Conservation (phyloP, 2,329 filamentous ascomycete species). For the Diaporthe eres region DNA sequence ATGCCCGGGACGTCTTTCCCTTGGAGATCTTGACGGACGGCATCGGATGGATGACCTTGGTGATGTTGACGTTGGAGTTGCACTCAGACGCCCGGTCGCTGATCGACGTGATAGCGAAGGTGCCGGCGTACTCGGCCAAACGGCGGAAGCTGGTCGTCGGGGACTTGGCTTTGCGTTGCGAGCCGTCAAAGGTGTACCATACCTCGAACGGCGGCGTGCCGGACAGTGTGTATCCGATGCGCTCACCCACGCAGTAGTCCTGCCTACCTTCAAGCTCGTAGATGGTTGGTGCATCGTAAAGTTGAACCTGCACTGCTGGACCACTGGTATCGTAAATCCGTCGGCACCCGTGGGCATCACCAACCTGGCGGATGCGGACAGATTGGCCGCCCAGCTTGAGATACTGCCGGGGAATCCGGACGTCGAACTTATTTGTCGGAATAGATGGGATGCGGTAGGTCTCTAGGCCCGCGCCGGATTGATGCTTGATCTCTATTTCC, state of each 20-base stretch:
- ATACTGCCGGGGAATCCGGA: slow-evolving; percentile 87
- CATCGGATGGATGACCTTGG: slow-evolving; percentile 90
- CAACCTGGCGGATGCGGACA: slow-evolving; percentile 89
- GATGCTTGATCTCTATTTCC: slow-evolving; percentile 94
- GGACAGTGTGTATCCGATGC: slow-evolving; percentile 90
- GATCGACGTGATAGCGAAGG: slow-evolving; percentile 88
- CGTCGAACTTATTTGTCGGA: slow-evolving; percentile 78
- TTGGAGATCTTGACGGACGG: slow-evolving; percentile 92
- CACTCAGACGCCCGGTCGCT: slow-evolving; percentile 92
- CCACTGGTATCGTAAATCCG: slow-evolving; percentile 79
- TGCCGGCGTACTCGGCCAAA: slow-evolving; percentile 90
- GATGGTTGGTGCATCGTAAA: slow-evolving; percentile 94
- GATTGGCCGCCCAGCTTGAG: slow-evolving; percentile 92
- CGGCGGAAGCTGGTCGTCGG: slow-evolving; percentile 89
- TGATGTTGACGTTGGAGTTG: slow-evolving; percentile 82
- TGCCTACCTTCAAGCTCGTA: slow-evolving; percentile 85
- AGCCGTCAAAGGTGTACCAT: slow-evolving; percentile 88
- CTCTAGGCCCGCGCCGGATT: slow-evolving; percentile 84
- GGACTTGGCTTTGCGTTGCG: slow-evolving; percentile 83
- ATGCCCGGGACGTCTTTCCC: slow-evolving; percentile 83
- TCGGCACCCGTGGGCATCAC: slow-evolving; percentile 89
- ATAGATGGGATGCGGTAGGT: slow-evolving; percentile 87
- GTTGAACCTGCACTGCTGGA: slow-evolving; percentile 88
- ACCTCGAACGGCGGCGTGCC: slow-evolving; percentile 94
- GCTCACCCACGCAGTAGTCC: slow-evolving; percentile 96